These are phyloP conservation scores for Colletotrichum sojae DNA, from an alignment of 2,329 filamentous ascomycete genomes.

Conservation along the genomic window DNA sequence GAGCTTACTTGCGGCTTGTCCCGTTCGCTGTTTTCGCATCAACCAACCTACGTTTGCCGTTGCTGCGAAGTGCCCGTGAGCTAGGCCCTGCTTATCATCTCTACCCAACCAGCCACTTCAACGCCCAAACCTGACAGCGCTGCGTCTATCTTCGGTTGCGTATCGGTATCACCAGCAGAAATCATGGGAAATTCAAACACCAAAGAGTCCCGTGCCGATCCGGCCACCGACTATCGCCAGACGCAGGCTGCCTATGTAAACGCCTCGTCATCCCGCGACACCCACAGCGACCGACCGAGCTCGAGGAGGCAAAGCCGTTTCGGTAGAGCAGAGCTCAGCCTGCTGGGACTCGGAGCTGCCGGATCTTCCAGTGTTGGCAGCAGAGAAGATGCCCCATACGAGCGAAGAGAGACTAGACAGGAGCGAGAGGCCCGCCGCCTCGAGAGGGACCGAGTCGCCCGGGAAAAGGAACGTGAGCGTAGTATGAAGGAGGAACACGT, in stretches of 20 bases:
- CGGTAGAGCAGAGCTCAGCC: constrained; percentile 62
- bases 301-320: constrained; percentile 41
- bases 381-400: constrained; percentile 61
- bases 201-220: constrained; percentile 54
- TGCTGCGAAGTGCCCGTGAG: no score
- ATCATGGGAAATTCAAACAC: constrained; percentile 58
- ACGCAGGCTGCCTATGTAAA: constrained; percentile 35
- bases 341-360: constrained; percentile 59
- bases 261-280: constrained; percentile 22
- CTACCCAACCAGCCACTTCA: no score
- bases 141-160: no score
- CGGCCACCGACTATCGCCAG: constrained; percentile 35
- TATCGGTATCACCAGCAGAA: neutral
- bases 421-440: constrained; percentile 89
- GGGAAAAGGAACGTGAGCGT: constrained; percentile 87
- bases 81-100: no score
- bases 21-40: no score
- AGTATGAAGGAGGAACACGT: constrained; percentile 94
- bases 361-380: constrained; percentile 54
- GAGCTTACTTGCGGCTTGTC: no score
- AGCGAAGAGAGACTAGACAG: constrained; percentile 88
- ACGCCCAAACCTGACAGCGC: neutral
- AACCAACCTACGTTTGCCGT: no score
- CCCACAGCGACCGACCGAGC: constrained; percentile 21
- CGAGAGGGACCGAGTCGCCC: constrained; percentile 82